Conservation (phyloP, 2,329 filamentous ascomycete genomes). For the Fonsecaea pugnacius region DNA sequence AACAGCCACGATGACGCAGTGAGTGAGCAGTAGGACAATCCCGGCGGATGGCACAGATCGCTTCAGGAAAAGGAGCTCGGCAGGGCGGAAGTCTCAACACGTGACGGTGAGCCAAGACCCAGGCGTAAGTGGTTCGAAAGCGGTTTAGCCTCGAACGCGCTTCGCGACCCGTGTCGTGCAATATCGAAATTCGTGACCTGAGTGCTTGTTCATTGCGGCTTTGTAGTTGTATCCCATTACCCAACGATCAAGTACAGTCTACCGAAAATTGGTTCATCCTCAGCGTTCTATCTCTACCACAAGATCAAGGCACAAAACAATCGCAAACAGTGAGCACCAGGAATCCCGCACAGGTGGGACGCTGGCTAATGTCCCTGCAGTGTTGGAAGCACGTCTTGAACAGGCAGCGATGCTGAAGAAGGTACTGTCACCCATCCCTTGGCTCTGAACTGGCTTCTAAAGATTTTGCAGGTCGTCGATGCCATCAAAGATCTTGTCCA, state of each 20-base stretch:
- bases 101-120: background rate
- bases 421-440: slow-evolving; percentile 55
- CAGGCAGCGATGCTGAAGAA: slow-evolving; percentile 95
- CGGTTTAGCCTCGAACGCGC: slow-evolving; percentile 9
- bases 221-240: background rate
- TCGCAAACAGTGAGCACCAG: slow-evolving; percentile 5
- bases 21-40: background rate
- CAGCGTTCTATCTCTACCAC: background rate
- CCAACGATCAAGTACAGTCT: background rate
- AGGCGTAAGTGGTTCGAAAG: background rate
- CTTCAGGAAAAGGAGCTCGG: background rate
- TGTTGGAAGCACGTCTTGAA: slow-evolving; percentile 97
- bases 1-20: background rate
- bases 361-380: slow-evolving; percentile 43
- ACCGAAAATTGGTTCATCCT: background rate
- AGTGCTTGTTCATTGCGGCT: background rate
- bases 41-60: background rate
- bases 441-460: slow-evolving; percentile 2
- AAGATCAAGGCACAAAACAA: background rate
- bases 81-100: background rate
- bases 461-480: slow-evolving; percentile 76
- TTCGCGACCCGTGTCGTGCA: background rate
- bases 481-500: slow-evolving; percentile 99
- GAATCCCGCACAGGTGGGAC: background rate
- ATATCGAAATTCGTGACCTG: slow-evolving; percentile 3